Base-by-base conservation (phyloP, 2,329 filamentous ascomycete genomes). In the Penicillium sp. region DNA sequence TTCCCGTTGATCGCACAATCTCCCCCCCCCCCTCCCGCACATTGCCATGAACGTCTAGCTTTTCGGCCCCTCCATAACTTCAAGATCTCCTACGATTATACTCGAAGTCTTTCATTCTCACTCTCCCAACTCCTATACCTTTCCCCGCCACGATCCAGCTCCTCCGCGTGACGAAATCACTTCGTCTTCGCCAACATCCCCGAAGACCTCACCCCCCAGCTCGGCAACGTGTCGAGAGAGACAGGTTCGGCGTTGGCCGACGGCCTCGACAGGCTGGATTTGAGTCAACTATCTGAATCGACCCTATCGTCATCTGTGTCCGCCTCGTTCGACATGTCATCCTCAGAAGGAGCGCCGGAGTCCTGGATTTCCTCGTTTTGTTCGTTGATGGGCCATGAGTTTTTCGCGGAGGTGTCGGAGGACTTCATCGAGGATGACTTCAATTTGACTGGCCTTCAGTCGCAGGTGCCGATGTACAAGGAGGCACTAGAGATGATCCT, bases 381-480 rank as follows among this genome's bases (percentile, higher is more conserved):
- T 81, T 92, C 91, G 39, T 82, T 97, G 45, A 85, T 97, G 60
- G 94, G 94, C 61, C 94, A 99, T 75, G 94, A 99, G 77, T 99
- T 97, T 80, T 99, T 99, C 77, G 94, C 94, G 62, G 94, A 99
- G 80, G 93, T 99, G 50, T 94, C 91, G 45, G 94, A 99, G 78
- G 94, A 99, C 72, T 99, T 99, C 70, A 97, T 99, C 73, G 94
- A 99, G 77, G 94, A 99, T 86, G 94, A 99, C 77, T 99, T 99
- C 83, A 99, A 99, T 77, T 82, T 99, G 64, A 99, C 94, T 0
- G 94, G 94, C 49, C 82, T 99, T 70, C 92, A 96, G 77, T 90
- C 88, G 59, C 93, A 97, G 78, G 94, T 99, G 52, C 89, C 91
- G 63, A 96, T 97, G 90, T 99, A 99, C 77, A 99, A 97, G 78